Evolutionary conservation across 805 yeast genomes (phyloP).

Genomic region (Pichia deserticola): DNA sequence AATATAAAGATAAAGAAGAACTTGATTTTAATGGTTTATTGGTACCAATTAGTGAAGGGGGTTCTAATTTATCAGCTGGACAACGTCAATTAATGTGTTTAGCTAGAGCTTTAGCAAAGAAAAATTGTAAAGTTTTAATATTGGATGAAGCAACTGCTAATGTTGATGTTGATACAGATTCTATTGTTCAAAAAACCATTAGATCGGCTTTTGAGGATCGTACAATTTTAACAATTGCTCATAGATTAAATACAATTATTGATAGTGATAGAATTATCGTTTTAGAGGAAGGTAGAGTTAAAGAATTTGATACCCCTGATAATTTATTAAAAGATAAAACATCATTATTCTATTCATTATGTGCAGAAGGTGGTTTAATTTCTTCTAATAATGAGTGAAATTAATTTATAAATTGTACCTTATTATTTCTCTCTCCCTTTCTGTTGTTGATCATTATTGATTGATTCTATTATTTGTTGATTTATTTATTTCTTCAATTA

Average conservation of each 20-base stretch:
- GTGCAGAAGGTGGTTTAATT: conserved; percentile 66
- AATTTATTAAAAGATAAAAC: conserved; percentile 57
- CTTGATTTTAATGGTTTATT: conserved; percentile 23
- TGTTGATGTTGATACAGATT: conserved; percentile 80
- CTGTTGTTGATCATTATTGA: too few species aligned
- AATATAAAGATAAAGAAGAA: conserved; percentile 34
- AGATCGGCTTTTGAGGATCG: conserved; percentile 66
- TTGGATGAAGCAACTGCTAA: conserved; percentile 88
- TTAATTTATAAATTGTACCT: too few species aligned
- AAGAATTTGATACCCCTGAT: conserved; percentile 68
- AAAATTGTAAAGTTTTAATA: conserved; percentile 50
- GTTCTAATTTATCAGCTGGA: conserved; percentile 75
- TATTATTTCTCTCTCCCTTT: too few species aligned
- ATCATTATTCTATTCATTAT: conserved; percentile 71
- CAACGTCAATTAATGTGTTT: conserved; percentile 83
- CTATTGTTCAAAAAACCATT: conserved; percentile 69
- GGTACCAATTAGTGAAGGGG: conserved; percentile 28
- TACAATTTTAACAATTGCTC: conserved; percentile 80
- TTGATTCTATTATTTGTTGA: too few species aligned
- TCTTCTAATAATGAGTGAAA: conserved; percentile 8
- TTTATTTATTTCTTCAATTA: too few species aligned
- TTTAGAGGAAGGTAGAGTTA: conserved; percentile 65
- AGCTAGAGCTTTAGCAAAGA: conserved; percentile 66
- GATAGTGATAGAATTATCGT: conserved; percentile 75
- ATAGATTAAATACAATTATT: conserved; percentile 73